Conservation (phyloP, 23 red algal genomes). For the Gracilariopsis chorda region DNA sequence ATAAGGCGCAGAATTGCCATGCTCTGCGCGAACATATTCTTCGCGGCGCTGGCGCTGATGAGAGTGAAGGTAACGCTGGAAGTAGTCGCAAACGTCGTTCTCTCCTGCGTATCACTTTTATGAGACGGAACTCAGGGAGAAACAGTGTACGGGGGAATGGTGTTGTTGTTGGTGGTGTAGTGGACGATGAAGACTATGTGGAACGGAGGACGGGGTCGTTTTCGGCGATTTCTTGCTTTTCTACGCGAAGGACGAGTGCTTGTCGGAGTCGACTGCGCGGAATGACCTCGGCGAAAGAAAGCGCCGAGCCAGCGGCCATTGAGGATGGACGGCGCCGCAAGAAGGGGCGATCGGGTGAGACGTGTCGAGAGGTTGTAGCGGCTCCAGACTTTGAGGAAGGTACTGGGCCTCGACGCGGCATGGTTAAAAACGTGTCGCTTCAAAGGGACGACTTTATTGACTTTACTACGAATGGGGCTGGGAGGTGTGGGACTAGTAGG, state of each 20-base stretch:
- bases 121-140: not conserved
- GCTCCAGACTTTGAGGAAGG: not conserved
- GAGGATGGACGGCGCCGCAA: not conserved
- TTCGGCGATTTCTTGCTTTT: not conserved
- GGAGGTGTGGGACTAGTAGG: not conserved
- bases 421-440: conserved; percentile 51
- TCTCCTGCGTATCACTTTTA: not conserved
- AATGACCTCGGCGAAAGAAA: not conserved
- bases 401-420: not conserved
- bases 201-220: not conserved
- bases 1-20: not conserved
- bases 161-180: not conserved
- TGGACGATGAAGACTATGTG: not conserved
- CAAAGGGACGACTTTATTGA: conserved; percentile 55
- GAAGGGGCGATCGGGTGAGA: not conserved
- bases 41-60: not conserved
- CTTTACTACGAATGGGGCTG: conserved; percentile 28
- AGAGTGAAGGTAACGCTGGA: too few species aligned
- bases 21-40: not conserved
- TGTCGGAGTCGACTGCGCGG: not conserved
- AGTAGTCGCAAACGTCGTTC: not conserved
- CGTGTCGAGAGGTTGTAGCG: not conserved
- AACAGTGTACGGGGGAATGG: not conserved
- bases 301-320: not conserved
- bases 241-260: not conserved